phyloP scores from a whole-genome alignment of 1,284 basidiomycete genomes.

The Irpex rosettiformis region DNA sequence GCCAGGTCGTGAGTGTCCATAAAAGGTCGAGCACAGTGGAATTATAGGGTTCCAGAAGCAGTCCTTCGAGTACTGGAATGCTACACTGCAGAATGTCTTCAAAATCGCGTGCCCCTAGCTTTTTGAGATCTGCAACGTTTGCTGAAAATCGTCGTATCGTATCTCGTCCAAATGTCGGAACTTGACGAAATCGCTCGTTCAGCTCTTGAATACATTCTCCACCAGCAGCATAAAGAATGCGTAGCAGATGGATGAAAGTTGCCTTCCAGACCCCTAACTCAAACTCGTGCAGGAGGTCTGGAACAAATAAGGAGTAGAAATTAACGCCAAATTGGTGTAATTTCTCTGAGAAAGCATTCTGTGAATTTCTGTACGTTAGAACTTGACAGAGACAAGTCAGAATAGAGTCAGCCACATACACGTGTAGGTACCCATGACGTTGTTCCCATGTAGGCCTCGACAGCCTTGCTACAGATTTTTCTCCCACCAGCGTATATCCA shows the following conservation, averaged over 20 bases:
- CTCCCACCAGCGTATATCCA: not conserved
- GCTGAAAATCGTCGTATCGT: slow-evolving; percentile 23
- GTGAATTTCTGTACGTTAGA: too few species aligned
- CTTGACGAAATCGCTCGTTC: slow-evolving; percentile 18
- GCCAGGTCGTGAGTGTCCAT: slow-evolving; percentile 23
- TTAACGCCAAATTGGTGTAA: slow-evolving; percentile 13
- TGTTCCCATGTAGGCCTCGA: not conserved
- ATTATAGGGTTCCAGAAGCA: slow-evolving; percentile 23
- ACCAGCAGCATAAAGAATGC: slow-evolving; percentile 21
- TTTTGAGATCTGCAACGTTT: slow-evolving; percentile 26
- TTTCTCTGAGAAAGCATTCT: slow-evolving; percentile 32
- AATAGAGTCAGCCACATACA: too few species aligned
- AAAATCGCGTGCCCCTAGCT: slow-evolving; percentile 26
- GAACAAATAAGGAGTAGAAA: slow-evolving; percentile 25
- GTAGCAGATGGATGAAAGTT: slow-evolving; percentile 31
- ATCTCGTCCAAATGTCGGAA: slow-evolving; percentile 21
- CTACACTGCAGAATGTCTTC: slow-evolving; percentile 30
- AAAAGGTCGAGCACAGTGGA: slow-evolving; percentile 20
- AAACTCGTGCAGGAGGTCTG: slow-evolving; percentile 34
- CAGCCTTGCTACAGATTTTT: not conserved
- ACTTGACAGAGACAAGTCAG: too few species aligned
- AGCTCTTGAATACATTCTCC: slow-evolving; percentile 8
- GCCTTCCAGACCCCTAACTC: slow-evolving; percentile 36
- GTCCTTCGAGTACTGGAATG: slow-evolving; percentile 28
- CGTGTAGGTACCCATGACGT: not conserved